Evolutionary conservation across 768 basidiomycete genomes (phyloP).

Genomic region (Lactarius sp.): DNA sequence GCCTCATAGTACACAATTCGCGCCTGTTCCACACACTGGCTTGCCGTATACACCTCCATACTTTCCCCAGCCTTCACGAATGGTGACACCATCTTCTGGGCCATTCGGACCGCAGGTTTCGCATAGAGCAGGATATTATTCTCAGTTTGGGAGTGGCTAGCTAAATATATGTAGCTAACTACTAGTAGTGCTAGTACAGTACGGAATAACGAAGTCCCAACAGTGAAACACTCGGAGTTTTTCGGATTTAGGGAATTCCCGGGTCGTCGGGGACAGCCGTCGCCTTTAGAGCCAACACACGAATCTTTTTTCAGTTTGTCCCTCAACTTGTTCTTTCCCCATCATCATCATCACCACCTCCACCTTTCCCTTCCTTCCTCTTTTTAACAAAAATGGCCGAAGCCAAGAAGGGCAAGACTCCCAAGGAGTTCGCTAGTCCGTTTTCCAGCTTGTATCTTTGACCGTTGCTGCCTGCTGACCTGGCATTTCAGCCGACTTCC

Average conservation of each 20-base stretch:
- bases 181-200: not conserved
- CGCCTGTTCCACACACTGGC: constrained; percentile 5
- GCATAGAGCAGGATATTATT: constrained; percentile 21
- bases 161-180: not conserved
- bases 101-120: constrained; percentile 20
- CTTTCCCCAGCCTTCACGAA: constrained; percentile 13
- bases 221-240: not conserved
- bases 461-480: constrained; percentile 32
- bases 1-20: constrained; percentile 11
- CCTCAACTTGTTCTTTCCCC: constrained; percentile 37
- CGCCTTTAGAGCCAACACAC: constrained; percentile 33
- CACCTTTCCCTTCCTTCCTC: constrained; percentile 39
- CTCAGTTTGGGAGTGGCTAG: constrained; percentile 20
- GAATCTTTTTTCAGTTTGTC: constrained; percentile 43
- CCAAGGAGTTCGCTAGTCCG: constrained; percentile 85
- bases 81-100: constrained; percentile 3
- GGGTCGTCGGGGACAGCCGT: constrained; percentile 32
- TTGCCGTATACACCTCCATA: constrained; percentile 15
- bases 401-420: constrained; percentile 77
- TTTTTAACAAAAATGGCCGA: constrained; percentile 72
- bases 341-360: constrained; percentile 47
- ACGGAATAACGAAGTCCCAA: not conserved
- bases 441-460: constrained; percentile 25
- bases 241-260: constrained; percentile 32
- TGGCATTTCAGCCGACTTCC: constrained; percentile 68